These are phyloP conservation scores for Neurospora africana DNA, from an alignment of 495 filamentous ascomycete genomes.

Conservation along the genomic window DNA sequence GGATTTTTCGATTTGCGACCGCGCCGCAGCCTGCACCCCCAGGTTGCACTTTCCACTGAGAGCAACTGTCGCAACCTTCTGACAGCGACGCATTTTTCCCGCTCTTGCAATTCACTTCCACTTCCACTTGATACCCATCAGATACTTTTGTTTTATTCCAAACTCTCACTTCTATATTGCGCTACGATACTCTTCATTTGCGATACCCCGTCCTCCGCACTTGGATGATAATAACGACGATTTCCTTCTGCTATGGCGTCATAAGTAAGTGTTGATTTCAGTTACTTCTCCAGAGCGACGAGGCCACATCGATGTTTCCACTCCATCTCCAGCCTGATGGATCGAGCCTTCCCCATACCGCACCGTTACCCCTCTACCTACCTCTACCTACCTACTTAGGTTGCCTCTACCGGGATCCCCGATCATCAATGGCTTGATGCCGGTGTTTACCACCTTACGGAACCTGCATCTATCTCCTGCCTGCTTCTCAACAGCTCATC, in stretches of 20 bases:
- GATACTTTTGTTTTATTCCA: not conserved
- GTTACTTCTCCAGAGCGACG: not conserved
- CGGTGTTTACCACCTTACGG: not conserved
- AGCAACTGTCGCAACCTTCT: conserved; percentile 1
- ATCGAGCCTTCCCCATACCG: not conserved
- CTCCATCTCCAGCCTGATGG: not conserved
- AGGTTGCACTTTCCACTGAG: not conserved
- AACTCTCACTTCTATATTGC: not conserved
- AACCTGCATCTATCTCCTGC: not conserved
- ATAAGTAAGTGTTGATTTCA: not conserved
- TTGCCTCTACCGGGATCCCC: not conserved
- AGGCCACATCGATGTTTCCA: not conserved
- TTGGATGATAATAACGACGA: not conserved
- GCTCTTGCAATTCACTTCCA: not conserved
- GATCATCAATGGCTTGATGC: not conserved
- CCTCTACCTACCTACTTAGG: not conserved
- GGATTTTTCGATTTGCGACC: conserved; percentile 17
- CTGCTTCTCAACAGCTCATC: not conserved
- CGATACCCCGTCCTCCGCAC: not conserved
- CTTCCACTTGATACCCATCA: not conserved
- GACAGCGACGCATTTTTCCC: not conserved
- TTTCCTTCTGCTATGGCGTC: not conserved
- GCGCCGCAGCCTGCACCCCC: conserved; percentile 4
- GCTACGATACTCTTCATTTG: not conserved
- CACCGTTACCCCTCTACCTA: not conserved